phyloP scores from a whole-genome alignment of 768 basidiomycete genomes.

The Suillus subaureus region DNA sequence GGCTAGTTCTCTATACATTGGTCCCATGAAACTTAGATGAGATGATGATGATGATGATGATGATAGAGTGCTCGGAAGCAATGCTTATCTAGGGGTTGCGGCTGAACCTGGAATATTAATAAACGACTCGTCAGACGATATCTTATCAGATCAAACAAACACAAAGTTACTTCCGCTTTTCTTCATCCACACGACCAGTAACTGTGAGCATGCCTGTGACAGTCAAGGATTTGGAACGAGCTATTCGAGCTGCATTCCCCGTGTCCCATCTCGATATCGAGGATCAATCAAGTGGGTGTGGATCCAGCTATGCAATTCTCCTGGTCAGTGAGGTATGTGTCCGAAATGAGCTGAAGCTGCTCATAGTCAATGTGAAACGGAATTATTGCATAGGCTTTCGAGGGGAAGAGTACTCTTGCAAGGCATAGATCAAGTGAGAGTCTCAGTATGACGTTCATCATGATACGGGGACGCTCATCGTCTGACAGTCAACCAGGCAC shows the following conservation, averaged over 20 bases:
- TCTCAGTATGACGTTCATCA: not conserved
- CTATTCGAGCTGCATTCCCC: constrained; percentile 63
- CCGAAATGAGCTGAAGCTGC: not conserved
- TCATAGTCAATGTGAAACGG: constrained; percentile 5
- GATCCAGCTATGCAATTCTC: constrained; percentile 72
- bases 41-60: not conserved
- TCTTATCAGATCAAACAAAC: constrained; percentile 30
- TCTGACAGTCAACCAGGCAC: constrained; percentile 66
- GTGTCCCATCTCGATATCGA: constrained; percentile 71
- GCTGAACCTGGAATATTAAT: constrained; percentile 2
- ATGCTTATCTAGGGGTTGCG: constrained; percentile 7
- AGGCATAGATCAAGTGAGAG: constrained; percentile 68
- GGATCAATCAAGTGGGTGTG: constrained; percentile 81
- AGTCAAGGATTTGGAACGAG: constrained; percentile 54
- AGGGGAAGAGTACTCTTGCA: constrained; percentile 79
- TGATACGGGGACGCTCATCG: constrained; percentile 14
- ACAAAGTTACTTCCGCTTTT: constrained; percentile 11
- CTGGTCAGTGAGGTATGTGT: constrained; percentile 73
- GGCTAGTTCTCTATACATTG: constrained; percentile 22
- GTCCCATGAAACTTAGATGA: constrained; percentile 10
- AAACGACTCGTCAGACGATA: constrained; percentile 8
- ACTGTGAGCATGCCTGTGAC: constrained; percentile 59
- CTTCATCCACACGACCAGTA: constrained; percentile 12
- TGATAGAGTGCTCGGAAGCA: not conserved
- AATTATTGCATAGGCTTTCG: constrained; percentile 54